phyloP scores from a whole-genome alignment of 73 alveolate genomes.

The Paramecium sexaurelia region DNA sequence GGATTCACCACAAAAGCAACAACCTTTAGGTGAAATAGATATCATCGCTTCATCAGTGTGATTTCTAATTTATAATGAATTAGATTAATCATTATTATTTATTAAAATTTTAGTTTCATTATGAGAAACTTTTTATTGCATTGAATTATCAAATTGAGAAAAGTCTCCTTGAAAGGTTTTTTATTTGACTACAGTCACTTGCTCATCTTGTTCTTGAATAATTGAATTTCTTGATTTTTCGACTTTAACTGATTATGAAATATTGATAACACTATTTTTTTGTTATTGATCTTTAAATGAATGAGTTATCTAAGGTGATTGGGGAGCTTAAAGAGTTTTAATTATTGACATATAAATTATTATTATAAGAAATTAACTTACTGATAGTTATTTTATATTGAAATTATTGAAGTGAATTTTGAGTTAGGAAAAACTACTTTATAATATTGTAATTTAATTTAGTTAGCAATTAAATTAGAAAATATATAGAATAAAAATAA shows the following conservation, averaged over 20 bases:
- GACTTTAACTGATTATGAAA: neutral
- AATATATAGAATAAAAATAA: neutral
- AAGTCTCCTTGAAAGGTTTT: neutral
- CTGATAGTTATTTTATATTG: neutral
- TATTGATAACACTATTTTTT: neutral
- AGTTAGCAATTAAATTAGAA: neutral
- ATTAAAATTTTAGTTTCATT: neutral
- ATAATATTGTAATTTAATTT: neutral
- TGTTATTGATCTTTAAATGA: neutral
- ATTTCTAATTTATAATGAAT: neutral
- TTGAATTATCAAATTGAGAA: neutral
- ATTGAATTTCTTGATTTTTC: conserved; percentile 1
- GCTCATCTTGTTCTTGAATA: neutral
- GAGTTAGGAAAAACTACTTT: neutral
- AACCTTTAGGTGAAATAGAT: neutral
- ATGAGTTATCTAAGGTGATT: neutral
- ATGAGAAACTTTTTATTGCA: neutral
- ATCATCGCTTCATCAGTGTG: neutral
- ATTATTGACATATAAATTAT: neutral
- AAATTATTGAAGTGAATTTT: neutral
- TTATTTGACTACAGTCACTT: neutral
- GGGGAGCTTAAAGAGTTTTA: neutral
- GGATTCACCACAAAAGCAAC: neutral
- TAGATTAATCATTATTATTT: neutral
- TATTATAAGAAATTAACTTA: neutral